Base-by-base conservation (phyloP, 1,284 basidiomycete genomes). In the Puccinia novopanici region DNA sequence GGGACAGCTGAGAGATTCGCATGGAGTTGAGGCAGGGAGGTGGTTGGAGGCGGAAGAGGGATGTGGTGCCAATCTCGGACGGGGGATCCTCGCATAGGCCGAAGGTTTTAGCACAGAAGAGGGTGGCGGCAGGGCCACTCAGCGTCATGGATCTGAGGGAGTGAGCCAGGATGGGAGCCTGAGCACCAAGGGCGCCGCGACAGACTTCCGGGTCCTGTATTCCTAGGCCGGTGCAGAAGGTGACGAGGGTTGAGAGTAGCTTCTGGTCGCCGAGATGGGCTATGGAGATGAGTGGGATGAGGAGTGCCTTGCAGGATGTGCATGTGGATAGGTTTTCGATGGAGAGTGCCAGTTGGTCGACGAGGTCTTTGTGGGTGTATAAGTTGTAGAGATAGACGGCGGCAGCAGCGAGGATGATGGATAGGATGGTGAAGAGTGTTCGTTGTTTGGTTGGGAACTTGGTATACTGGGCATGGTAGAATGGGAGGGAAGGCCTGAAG, bases 151-250 rank as follows among this genome's bases (percentile, higher is more conserved):
- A 85, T 15, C 89, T 88, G 30, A 91, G 84, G 78, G 88, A 88
- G 82, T 90, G 88, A 0, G 90, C 89, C 48, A 91, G 85, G 82
- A 90, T 89, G 13, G 89, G 89, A 3, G 88, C 90, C 84, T 89
- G 88, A 50, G 87, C 84, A 2, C 82, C 84, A 57, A 90, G 84
- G 1, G 88, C 85, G 30, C 90, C 90, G 68, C 86, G 86, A 83
- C 90, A 90, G 15, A 91, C 89, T 83, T 90, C 89, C 22, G 84
- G 83, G 81, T 87, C 87, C 79, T 86, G 86, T 68, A 87, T 80
- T 0, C 70, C 71, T 5, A 80, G 30, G 30, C 71, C 70, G 42
- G 61, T 67, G 37, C 78, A 80, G 57, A 80, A 80, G 30, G 55
- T 27, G 40, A 80, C 71, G 70, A 80, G 78, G 19, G 78, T 80